Evolutionary conservation across 106 monocot species (phyloP).

Genomic region (Agapanthus africanus): DNA sequence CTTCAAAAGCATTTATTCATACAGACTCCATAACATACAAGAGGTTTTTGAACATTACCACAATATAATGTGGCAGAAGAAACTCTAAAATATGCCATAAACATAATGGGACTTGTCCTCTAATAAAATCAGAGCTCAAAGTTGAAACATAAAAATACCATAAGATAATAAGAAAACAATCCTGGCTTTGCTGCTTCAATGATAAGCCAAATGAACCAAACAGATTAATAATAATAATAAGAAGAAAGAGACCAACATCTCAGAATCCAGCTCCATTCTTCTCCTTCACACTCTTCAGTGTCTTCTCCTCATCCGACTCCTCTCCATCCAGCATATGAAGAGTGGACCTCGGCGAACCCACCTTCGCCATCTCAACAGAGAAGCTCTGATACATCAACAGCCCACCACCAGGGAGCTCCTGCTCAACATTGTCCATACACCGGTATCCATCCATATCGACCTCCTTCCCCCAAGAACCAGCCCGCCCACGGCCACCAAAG

Average conservation of each 20-base stretch:
- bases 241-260: neutral
- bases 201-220: no score
- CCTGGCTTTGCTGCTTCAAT: no score
- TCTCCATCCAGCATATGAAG: conserved; percentile 31
- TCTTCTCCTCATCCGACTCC: neutral
- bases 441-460: conserved; percentile 15
- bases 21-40: no score
- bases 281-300: neutral
- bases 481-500: conserved; percentile 19
- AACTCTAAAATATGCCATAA: no score
- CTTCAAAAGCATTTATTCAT: no score
- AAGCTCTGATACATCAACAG: conserved; percentile 31
- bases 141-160: no score
- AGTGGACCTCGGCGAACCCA: conserved; percentile 29
- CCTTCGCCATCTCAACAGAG: neutral
- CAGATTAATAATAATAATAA: no score
- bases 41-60: no score
- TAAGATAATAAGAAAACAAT: no score
- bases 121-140: no score
- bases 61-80: no score
- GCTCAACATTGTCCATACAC: conserved; percentile 16
- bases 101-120: no score
- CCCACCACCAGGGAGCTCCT: conserved; percentile 25
- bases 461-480: conserved; percentile 20
- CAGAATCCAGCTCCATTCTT: neutral